Evolutionary conservation across 495 filamentous ascomycete genomes (phyloP).

Genomic region (Penicillium flavigenum): DNA sequence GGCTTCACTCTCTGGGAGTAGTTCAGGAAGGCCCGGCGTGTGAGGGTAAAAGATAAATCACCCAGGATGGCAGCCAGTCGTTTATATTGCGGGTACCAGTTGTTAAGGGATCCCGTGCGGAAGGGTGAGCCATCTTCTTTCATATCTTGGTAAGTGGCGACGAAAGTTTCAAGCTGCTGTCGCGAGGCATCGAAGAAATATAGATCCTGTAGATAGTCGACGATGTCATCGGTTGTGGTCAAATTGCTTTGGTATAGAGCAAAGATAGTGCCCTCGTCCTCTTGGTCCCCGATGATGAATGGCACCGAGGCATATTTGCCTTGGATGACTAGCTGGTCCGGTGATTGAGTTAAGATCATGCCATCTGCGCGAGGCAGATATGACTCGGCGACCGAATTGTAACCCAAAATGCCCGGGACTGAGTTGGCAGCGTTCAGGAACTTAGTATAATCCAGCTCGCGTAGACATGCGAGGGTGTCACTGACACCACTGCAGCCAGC

Average conservation of each 20-base stretch:
- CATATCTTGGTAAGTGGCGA: slow-evolving; percentile 55
- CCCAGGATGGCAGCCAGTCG: slow-evolving; percentile 73
- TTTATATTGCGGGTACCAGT: slow-evolving; percentile 72
- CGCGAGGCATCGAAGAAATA: slow-evolving; percentile 55
- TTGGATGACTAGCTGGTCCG: slow-evolving; percentile 49
- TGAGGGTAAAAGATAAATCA: slow-evolving; percentile 65
- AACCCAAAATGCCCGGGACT: slow-evolving; percentile 61
- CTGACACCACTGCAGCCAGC: slow-evolving; percentile 57
- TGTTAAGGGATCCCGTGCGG: slow-evolving; percentile 59
- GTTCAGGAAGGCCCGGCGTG: slow-evolving; percentile 57
- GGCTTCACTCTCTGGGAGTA: slow-evolving; percentile 44
- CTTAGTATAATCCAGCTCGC: slow-evolving; percentile 54
- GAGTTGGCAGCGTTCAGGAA: slow-evolving; percentile 67
- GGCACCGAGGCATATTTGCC: slow-evolving; percentile 59
- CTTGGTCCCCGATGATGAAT: slow-evolving; percentile 58
- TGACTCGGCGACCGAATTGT: slow-evolving; percentile 60
- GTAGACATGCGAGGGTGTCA: slow-evolving; percentile 64
- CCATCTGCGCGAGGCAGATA: slow-evolving; percentile 68
- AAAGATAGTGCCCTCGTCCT: slow-evolving; percentile 64
- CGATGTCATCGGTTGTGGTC: slow-evolving; percentile 54
- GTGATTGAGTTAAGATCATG: slow-evolving; percentile 51
- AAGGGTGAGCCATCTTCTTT: slow-evolving; percentile 61
- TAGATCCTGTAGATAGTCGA: slow-evolving; percentile 55
- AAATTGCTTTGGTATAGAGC: slow-evolving; percentile 64
- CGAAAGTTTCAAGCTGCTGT: slow-evolving; percentile 48